Percentiles rank a stretch among this genome's conserved stretches.
Evolutionary conservation across 164 flowering plant genomes (phyloP).

Genomic region (Cinnamomum chago): DNA sequence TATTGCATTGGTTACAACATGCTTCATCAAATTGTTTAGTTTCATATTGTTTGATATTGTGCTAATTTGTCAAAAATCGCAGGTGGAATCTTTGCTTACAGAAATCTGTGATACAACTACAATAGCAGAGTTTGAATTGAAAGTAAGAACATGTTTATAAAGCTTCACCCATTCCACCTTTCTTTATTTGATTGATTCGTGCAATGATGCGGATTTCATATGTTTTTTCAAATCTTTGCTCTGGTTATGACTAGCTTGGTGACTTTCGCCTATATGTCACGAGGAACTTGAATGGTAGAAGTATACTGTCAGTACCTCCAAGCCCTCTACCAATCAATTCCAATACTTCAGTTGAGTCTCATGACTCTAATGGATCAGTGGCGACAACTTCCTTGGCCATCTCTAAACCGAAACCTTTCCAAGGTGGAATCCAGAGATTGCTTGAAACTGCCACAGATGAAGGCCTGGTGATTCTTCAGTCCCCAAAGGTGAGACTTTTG

Average conservation of each 20-base stretch:
- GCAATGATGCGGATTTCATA: not conserved
- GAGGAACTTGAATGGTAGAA: conserved; percentile 42
- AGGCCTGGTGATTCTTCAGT: conserved; percentile 55
- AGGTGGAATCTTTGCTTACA: conserved; percentile 65
- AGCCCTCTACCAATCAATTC: conserved; percentile 26
- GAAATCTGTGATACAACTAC: conserved; percentile 69
- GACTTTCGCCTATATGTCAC: conserved; percentile 58
- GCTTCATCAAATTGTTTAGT: too few species aligned
- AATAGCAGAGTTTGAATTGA: conserved; percentile 73
- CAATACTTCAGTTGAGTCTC: conserved; percentile 21
- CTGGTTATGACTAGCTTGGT: conserved; percentile 39
- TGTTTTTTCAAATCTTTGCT: not conserved
- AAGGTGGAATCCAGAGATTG: conserved; percentile 25
- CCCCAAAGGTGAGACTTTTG: conserved; percentile 54
- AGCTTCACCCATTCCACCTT: not conserved
- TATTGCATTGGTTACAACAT: too few species aligned
- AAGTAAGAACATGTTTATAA: conserved; percentile 36
- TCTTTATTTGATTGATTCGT: conserved; percentile 1
- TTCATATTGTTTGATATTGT: not conserved
- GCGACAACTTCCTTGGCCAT: conserved; percentile 52
- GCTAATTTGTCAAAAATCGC: conserved; percentile 9
- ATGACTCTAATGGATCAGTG: conserved; percentile 45
- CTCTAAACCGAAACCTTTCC: conserved; percentile 30
- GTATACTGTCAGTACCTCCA: conserved; percentile 27
- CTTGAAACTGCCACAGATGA: conserved; percentile 70